A percentile compares a stretch with the other conserved stretches of the same genome.
These are phyloP conservation scores for Diddensiella caesifluorescens DNA, from an alignment of 805 yeast species.

Conservation along the genomic window DNA sequence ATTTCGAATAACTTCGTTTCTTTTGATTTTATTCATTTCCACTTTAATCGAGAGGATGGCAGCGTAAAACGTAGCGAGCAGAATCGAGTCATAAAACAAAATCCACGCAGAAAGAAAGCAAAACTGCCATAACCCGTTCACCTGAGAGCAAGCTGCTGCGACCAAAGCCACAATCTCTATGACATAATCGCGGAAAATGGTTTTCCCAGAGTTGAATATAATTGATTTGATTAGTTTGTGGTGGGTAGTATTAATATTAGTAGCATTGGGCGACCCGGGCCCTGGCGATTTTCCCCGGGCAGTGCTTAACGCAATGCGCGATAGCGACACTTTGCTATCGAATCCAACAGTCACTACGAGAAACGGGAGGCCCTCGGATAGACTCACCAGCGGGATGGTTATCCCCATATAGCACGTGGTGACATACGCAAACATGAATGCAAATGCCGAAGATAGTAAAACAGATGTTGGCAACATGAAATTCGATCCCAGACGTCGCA, in stretches of 20 bases:
- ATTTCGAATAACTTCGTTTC: slow-evolving; percentile 67
- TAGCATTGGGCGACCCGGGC: slow-evolving; percentile 3
- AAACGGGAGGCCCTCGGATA: slow-evolving; percentile 91
- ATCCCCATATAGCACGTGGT: slow-evolving; percentile 52
- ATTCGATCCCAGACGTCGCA: slow-evolving; percentile 74
- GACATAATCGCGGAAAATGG: slow-evolving; percentile 68
- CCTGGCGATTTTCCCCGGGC: slow-evolving; percentile 27
- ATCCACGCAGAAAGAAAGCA: slow-evolving; percentile 69
- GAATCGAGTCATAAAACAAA: slow-evolving; percentile 61
- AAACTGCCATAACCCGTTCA: slow-evolving; percentile 74
- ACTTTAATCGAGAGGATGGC: slow-evolving; percentile 82
- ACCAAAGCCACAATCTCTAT: slow-evolving; percentile 67
- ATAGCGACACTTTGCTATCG: slow-evolving; percentile 72
- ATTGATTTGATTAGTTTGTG: slow-evolving; percentile 41
- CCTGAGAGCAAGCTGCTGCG: slow-evolving; percentile 48
- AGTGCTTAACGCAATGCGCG: slow-evolving; percentile 35
- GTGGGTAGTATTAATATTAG: slow-evolving; percentile 19
- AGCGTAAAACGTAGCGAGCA: slow-evolving; percentile 75
- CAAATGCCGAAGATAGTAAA: slow-evolving; percentile 70
- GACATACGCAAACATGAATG: slow-evolving; percentile 73
- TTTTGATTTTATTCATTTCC: slow-evolving; percentile 80
- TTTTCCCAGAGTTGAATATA: slow-evolving; percentile 36
- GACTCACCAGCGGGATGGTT: slow-evolving; percentile 62
- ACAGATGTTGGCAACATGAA: slow-evolving; percentile 84
- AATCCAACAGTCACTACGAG: slow-evolving; percentile 89